Evolutionary conservation across 2,329 filamentous ascomycete species (phyloP).

Genomic region (Remersonia thermophila): DNA sequence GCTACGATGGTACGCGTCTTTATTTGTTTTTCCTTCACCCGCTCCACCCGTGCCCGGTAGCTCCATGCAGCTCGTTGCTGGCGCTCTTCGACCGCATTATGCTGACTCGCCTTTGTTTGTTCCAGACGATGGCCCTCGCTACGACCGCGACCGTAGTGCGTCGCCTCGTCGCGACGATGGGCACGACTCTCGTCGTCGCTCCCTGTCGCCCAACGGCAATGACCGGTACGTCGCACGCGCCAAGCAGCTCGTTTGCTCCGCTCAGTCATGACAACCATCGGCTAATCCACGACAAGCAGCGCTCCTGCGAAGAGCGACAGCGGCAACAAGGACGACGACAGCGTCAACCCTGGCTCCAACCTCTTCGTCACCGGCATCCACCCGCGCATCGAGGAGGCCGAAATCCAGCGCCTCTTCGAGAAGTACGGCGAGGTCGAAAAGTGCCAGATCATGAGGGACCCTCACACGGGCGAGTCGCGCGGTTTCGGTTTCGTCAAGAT

Average conservation of each 20-base stretch:
- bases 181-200: conserved; percentile 47
- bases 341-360: conserved; percentile 88
- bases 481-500: conserved; percentile 99
- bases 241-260: neutral
- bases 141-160: conserved; percentile 54
- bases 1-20: conserved; percentile 46
- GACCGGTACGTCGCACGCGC: conserved; percentile 31
- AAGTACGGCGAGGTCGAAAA: conserved; percentile 99
- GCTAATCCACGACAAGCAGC: conserved; percentile 12
- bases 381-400: conserved; percentile 75
- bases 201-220: conserved; percentile 46
- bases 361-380: conserved; percentile 98
- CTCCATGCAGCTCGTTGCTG: neutral
- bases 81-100: conserved; percentile 3
- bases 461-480: conserved; percentile 95
- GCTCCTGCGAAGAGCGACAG: conserved; percentile 39
- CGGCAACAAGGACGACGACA: conserved; percentile 55
- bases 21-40: neutral
- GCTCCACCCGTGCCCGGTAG: too few relatives aligned
- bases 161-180: conserved; percentile 54
- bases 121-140: conserved; percentile 51
- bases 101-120: conserved; percentile 3
- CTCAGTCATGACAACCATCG: neutral
- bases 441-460: conserved; percentile 99
- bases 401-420: conserved; percentile 90